Evolutionary conservation across 2,329 filamentous ascomycete genomes (phyloP).

Genomic region (Myriangium duriaei): DNA sequence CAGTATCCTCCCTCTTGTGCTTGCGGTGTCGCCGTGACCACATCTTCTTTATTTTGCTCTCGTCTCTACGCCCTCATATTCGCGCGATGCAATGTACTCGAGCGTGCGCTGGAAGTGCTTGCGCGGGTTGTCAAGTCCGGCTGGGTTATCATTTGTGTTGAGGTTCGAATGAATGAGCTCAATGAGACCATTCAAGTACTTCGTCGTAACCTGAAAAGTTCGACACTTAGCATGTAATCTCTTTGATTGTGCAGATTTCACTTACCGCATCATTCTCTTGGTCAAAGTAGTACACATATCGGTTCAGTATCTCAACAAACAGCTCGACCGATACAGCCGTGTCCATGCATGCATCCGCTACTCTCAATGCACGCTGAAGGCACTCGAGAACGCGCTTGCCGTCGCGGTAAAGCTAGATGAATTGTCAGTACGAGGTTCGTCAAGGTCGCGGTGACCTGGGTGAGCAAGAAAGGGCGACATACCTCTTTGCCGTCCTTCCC

Average conservation of each 20-base stretch:
- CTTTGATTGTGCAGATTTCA: too few relatives aligned
- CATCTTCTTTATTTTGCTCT: slow-evolving; percentile 34
- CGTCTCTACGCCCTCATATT: slow-evolving; percentile 84
- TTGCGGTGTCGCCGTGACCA: too few relatives aligned
- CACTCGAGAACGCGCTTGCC: slow-evolving; percentile 96
- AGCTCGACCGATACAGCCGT: slow-evolving; percentile 92
- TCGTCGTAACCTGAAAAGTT: slow-evolving; percentile 64
- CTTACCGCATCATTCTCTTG: slow-evolving; percentile 90
- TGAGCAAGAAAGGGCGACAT: too few relatives aligned
- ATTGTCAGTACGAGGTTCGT: too few relatives aligned
- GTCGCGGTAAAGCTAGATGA: slow-evolving; percentile 92
- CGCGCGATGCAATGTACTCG: slow-evolving; percentile 81
- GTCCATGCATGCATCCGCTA: slow-evolving; percentile 98
- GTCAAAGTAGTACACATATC: slow-evolving; percentile 99
- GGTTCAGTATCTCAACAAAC: slow-evolving; percentile 95
- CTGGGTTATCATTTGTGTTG: slow-evolving; percentile 69
- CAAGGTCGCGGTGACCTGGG: too few relatives aligned
- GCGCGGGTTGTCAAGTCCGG: slow-evolving; percentile 74
- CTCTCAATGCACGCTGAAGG: slow-evolving; percentile 82
- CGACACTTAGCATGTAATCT: too few relatives aligned
- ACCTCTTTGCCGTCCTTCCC: slow-evolving; percentile 35
- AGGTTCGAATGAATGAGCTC: slow-evolving; percentile 97
- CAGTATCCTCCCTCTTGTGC: too few relatives aligned
- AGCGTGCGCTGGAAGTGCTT: slow-evolving; percentile 91
- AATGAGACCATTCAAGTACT: slow-evolving; percentile 95